Conservation (phyloP, 2,329 filamentous ascomycete genomes). For the Diplodia sapinea region DNA sequence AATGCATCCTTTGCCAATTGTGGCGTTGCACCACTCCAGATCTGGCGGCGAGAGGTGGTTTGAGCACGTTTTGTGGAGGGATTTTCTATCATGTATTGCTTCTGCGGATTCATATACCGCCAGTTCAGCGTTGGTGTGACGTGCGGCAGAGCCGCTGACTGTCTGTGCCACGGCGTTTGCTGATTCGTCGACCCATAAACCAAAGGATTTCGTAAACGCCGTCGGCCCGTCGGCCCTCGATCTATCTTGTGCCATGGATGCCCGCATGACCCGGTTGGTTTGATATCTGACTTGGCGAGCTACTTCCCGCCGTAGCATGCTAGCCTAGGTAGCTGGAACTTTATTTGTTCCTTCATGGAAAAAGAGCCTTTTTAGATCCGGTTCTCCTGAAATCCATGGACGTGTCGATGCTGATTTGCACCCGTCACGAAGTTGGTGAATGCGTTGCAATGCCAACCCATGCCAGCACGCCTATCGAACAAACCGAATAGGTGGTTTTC, state of each 20-base stretch:
- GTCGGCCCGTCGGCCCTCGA: constrained; percentile 4
- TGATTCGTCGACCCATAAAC: neutral
- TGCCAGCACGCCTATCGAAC: neutral
- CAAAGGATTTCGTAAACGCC: neutral
- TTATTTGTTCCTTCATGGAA: too few species aligned
- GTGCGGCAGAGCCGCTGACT: neutral
- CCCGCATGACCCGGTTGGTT: too few species aligned
- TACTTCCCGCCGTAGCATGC: too few species aligned
- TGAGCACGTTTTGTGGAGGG: neutral
- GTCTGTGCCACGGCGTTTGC: neutral
- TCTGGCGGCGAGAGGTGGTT: neutral
- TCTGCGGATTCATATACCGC: neutral
- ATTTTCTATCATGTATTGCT: neutral
- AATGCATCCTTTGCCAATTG: neutral
- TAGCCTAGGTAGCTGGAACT: too few species aligned
- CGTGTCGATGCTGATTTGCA: too few species aligned
- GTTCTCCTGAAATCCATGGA: too few species aligned
- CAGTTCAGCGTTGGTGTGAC: neutral
- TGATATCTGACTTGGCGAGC: too few species aligned
- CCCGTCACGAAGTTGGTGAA: too few species aligned
- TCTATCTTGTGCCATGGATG: neutral
- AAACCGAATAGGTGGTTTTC: neutral
- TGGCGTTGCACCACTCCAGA: neutral
- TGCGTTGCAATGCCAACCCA: neutral
- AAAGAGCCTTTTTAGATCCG: too few species aligned